phyloP scores from a whole-genome alignment of 2,329 filamentous ascomycete species.

The Penicillium sp. region DNA sequence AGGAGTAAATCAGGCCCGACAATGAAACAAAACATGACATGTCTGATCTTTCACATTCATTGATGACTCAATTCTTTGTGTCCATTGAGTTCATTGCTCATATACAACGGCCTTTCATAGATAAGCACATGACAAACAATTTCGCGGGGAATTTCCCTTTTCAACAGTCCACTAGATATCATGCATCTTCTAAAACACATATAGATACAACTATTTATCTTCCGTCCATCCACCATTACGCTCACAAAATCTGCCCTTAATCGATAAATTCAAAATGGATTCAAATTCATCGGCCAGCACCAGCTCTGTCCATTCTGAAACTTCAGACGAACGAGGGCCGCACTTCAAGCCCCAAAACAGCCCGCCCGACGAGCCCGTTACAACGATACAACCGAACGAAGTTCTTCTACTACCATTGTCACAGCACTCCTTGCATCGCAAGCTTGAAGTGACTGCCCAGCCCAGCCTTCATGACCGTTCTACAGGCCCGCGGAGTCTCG shows the following conservation, averaged over 20 bases:
- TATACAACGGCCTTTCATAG: neutral
- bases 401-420: neutral
- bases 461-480: neutral
- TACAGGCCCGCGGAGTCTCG: neutral
- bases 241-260: neutral
- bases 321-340: neutral
- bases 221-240: neutral
- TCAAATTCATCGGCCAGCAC: neutral
- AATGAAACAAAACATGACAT: too few relatives aligned
- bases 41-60: too few relatives aligned
- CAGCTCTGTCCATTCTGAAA: neutral
- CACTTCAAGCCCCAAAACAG: neutral
- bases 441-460: neutral
- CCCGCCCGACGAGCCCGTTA: neutral
- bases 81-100: neutral
- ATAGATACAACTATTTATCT: neutral
- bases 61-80: neutral
- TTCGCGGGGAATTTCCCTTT: neutral
- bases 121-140: neutral
- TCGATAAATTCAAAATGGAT: neutral
- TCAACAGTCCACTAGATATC: too few relatives aligned
- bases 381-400: neutral
- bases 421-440: neutral
- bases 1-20: too few relatives aligned
- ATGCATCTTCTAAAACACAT: too few relatives aligned